These are phyloP conservation scores for Ophiocordyceps camponoti-floridani DNA, from an alignment of 2,329 filamentous ascomycete genomes.

Conservation along the genomic window DNA sequence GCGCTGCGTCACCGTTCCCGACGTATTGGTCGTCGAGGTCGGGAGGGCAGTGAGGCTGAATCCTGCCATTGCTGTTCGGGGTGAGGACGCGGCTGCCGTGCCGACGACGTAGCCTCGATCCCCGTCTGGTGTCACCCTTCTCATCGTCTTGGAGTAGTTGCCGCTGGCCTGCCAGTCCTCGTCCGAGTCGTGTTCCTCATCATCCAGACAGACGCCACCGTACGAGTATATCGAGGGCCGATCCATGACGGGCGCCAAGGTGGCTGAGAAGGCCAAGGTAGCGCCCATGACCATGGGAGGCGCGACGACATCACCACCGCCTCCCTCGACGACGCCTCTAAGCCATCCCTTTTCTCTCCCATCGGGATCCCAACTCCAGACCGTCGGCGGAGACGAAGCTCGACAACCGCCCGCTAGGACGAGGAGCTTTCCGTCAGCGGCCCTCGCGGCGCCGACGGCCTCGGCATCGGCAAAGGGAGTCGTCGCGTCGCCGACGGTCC, in stretches of 20 bases:
- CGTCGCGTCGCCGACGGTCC: slow-evolving; percentile 30
- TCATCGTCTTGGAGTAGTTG: slow-evolving; percentile 67
- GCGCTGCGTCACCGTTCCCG: slow-evolving; percentile 49
- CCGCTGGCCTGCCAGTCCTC: slow-evolving; percentile 47
- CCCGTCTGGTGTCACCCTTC: slow-evolving; percentile 37
- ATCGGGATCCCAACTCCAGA: slow-evolving; percentile 51
- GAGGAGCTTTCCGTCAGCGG: background rate
- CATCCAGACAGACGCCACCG: slow-evolving; percentile 61
- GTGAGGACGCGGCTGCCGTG: slow-evolving; percentile 32
- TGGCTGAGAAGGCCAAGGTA: slow-evolving; percentile 50
- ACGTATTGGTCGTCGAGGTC: slow-evolving; percentile 51
- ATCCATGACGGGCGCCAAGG: slow-evolving; percentile 31
- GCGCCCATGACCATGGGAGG: slow-evolving; percentile 21
- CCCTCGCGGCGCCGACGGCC: slow-evolving; percentile 48
- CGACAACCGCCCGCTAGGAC: background rate
- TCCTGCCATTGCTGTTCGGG: slow-evolving; percentile 64
- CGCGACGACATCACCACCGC: background rate
- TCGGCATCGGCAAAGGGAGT: slow-evolving; percentile 46
- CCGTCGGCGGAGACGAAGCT: slow-evolving; percentile 7
- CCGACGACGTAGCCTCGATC: slow-evolving; percentile 17
- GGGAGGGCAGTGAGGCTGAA: slow-evolving; percentile 63
- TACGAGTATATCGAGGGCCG: slow-evolving; percentile 52
- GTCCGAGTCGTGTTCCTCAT: slow-evolving; percentile 6
- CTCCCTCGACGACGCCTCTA: slow-evolving; percentile 7
- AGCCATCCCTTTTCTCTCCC: slow-evolving; percentile 6